Conservation (phyloP, 2,329 filamentous ascomycete genomes). For the Aspergillus clavatus region DNA sequence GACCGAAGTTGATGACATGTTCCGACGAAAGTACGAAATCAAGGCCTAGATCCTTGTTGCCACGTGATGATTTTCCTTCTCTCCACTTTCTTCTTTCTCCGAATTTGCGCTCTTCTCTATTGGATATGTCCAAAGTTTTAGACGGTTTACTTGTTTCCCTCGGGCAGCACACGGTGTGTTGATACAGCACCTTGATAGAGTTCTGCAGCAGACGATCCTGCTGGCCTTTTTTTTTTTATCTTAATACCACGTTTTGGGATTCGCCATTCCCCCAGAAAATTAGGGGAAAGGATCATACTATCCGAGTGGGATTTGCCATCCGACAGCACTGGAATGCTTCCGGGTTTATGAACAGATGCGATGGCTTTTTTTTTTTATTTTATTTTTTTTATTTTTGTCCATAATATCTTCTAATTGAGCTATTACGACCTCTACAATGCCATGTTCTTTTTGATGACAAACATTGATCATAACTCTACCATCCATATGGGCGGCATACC, state of each 20-base stretch:
- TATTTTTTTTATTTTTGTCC: constrained; percentile 7
- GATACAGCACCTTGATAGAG: constrained; percentile 23
- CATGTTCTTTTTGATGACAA: no score
- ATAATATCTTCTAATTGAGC: constrained; percentile 15
- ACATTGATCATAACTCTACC: no score
- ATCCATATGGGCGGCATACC: no score
- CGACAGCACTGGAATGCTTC: constrained; percentile 16
- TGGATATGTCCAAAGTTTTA: constrained; percentile 25
- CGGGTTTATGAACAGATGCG: constrained; percentile 5
- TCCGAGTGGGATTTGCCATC: constrained; percentile 5
- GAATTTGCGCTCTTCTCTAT: constrained; percentile 16
- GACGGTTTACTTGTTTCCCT: constrained; percentile 35
- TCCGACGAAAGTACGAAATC: constrained; percentile 71
- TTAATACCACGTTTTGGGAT: neutral
- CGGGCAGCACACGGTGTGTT: constrained; percentile 25
- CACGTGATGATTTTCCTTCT: constrained; percentile 13
- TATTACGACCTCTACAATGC: neutral
- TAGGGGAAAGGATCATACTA: constrained; percentile 1
- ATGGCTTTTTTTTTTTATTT: constrained; percentile 4
- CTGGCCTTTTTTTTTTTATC: constrained; percentile 5
- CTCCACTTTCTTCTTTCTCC: constrained; percentile 14
- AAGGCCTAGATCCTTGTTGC: constrained; percentile 55
- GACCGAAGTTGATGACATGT: constrained; percentile 77
- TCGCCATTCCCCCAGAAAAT: constrained; percentile 3
- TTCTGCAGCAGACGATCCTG: constrained; percentile 6